Percentiles rank a stretch among this genome's conserved stretches.
These are phyloP conservation scores for Sclerospora graminicola DNA, from an alignment of 352 stramenopile genomes.

Conservation along the genomic window DNA sequence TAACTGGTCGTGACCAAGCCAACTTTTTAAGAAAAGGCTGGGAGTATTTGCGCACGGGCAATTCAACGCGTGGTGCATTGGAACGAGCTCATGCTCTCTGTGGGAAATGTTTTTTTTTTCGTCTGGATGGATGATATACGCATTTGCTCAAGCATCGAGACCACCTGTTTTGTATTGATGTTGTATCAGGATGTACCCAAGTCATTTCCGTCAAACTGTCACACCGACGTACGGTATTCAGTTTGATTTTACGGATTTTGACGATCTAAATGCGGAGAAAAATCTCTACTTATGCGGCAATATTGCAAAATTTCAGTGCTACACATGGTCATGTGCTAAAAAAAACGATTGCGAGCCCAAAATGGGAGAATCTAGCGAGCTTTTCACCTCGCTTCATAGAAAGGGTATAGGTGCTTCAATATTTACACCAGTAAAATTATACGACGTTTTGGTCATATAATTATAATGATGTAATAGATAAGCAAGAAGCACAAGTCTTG, in stretches of 20 bases:
- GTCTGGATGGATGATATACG: constrained; percentile 87
- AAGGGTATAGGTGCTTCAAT: too few relatives aligned
- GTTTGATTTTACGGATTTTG: constrained; percentile 92
- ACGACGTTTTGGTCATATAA: too few relatives aligned
- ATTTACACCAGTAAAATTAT: too few relatives aligned
- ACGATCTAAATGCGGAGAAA: constrained; percentile 72
- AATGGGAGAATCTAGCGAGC: too few relatives aligned
- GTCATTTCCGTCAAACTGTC: constrained; percentile 90
- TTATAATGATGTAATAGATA: too few relatives aligned
- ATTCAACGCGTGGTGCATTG: constrained; percentile 92
- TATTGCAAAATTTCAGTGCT: too few relatives aligned
- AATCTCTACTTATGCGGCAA: too few relatives aligned
- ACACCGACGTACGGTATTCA: constrained; percentile 85
- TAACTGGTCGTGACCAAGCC: constrained; percentile 57
- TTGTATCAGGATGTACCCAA: constrained; percentile 93
- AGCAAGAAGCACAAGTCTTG: too few relatives aligned
- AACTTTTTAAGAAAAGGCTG: constrained; percentile 93
- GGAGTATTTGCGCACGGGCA: constrained; percentile 92
- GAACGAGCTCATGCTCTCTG: constrained; percentile 88
- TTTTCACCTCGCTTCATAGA: too few relatives aligned
- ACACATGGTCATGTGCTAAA: too few relatives aligned
- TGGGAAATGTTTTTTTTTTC: constrained; percentile 87
- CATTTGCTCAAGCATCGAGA: constrained; percentile 87
- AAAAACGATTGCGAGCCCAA: too few relatives aligned
- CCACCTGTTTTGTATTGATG: constrained; percentile 92